A percentile compares a stretch with the other conserved stretches of the same genome.
Evolutionary conservation across 83 land plant genomes (phyloP).

Genomic region (Picea engelmannii): DNA sequence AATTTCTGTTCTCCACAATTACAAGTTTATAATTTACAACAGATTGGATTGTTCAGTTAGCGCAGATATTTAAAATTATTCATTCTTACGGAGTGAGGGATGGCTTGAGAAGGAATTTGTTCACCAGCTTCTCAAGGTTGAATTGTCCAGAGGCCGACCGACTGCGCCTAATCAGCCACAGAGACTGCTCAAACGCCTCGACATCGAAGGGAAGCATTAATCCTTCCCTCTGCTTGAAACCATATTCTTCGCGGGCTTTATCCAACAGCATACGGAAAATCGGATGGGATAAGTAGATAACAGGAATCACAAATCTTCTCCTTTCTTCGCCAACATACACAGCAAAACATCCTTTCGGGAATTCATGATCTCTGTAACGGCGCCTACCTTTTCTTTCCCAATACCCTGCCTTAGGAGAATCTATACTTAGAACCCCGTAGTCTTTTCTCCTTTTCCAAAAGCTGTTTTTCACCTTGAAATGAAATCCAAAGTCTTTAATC

Average conservation of each 20-base stretch:
- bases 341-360: conserved; percentile 10
- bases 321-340: conserved; percentile 10
- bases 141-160: background rate
- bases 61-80: background rate
- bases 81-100: background rate
- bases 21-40: too few species aligned
- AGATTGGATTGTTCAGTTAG: too few species aligned
- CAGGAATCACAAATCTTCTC: conserved; percentile 14
- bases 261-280: conserved; percentile 5
- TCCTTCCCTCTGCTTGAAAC: conserved; percentile 9
- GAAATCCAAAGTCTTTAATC: background rate
- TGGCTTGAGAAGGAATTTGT: background rate
- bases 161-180: background rate
- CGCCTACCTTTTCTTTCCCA: background rate
- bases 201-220: conserved; percentile 2
- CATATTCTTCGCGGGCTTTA: conserved; percentile 17
- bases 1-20: too few species aligned
- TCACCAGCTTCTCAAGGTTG: background rate
- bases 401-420: background rate
- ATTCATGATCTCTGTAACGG: background rate
- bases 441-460: background rate
- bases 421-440: background rate
- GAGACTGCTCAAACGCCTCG: background rate
- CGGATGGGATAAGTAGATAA: conserved; percentile 6
- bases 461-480: background rate